Evolutionary conservation across 2,329 filamentous ascomycete genomes (phyloP).

Genomic region (Apiospora arundinis): DNA sequence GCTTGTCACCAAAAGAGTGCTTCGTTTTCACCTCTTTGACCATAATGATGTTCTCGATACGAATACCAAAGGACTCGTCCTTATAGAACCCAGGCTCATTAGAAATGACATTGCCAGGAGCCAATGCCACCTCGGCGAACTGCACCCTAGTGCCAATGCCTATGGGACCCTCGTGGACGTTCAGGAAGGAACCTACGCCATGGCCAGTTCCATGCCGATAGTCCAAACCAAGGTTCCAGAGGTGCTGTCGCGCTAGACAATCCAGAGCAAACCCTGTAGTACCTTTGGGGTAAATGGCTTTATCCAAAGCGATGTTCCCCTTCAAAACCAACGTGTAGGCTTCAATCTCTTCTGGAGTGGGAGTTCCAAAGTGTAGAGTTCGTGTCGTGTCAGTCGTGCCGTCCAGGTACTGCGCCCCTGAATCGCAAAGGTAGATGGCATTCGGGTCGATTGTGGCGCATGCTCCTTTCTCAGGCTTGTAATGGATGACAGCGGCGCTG

Average conservation of each 20-base stretch:
- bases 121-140: slow-evolving; percentile 87
- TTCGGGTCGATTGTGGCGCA: slow-evolving; percentile 86
- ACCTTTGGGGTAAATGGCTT: slow-evolving; percentile 89
- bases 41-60: slow-evolving; percentile 95
- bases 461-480: slow-evolving; percentile 82
- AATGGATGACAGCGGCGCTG: slow-evolving; percentile 92
- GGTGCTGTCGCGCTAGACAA: slow-evolving; percentile 82
- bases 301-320: slow-evolving; percentile 88
- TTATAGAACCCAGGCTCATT: slow-evolving; percentile 98
- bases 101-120: slow-evolving; percentile 93
- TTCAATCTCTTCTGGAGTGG: slow-evolving; percentile 82
- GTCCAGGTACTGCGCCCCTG: slow-evolving; percentile 93
- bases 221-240: slow-evolving; percentile 90
- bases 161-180: slow-evolving; percentile 97
- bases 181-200: slow-evolving; percentile 92
- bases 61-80: slow-evolving; percentile 91
- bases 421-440: slow-evolving; percentile 93
- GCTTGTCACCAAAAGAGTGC: slow-evolving; percentile 90
- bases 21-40: slow-evolving; percentile 87
- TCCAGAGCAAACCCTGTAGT: slow-evolving; percentile 94
- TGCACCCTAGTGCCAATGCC: slow-evolving; percentile 92
- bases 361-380: slow-evolving; percentile 89
- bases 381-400: slow-evolving; percentile 96
- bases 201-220: slow-evolving; percentile 97
- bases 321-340: slow-evolving; percentile 95